Evolutionary conservation across 306 rosid genomes (phyloP), one percentile per base, ranked within the genome.

Genomic region (Phaseolus lunatus): DNA sequence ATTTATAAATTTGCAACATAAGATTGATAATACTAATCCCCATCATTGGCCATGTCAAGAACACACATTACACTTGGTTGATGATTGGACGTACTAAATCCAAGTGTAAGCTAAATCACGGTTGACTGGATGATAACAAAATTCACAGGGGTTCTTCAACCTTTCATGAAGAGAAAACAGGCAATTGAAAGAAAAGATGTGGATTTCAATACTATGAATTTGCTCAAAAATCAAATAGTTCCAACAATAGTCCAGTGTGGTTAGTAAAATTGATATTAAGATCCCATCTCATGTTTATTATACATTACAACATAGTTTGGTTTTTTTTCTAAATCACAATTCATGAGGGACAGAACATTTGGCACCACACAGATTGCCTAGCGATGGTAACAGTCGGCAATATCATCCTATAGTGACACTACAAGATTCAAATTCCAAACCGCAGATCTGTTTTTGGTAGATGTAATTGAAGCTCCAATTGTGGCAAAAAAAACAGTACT

Each of bases 151-250:
- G 37, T 1, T 63, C 35, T 62, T 35, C 16, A 71, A 41, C 49
- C 47, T 27, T 80, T 50, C 57, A 50, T 50, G 13, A 50, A 50
- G 23, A 50, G 57, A 50, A 50, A 50, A 1, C 12, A 8, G 13
- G 12, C 12, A 18, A 50, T 50, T 7, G 57, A 18, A 50, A 50
- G 57, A 3, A 50, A 24, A 50, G 18, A 72, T 59, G 47, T 44
- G 27, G 19, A 44, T 33, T 57, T 27, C 4, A 27, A 27, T 27
- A 27, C 5, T 27, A 3, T 13, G n/a, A 45, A 31, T 14, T 19
- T 56, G 35, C 49, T 44, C 23, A 8, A 76, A 68, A 68, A 67
- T 68, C 62, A 57, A 78, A 35, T 59, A 71, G 69, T 27, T 68
- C 77, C 44, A 48, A 33, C 62, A 56, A 12, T 11, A 22, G 58